These are phyloP conservation scores for Quercus agrifolia DNA, from an alignment of 306 rosid genomes.

Conservation along the genomic window DNA sequence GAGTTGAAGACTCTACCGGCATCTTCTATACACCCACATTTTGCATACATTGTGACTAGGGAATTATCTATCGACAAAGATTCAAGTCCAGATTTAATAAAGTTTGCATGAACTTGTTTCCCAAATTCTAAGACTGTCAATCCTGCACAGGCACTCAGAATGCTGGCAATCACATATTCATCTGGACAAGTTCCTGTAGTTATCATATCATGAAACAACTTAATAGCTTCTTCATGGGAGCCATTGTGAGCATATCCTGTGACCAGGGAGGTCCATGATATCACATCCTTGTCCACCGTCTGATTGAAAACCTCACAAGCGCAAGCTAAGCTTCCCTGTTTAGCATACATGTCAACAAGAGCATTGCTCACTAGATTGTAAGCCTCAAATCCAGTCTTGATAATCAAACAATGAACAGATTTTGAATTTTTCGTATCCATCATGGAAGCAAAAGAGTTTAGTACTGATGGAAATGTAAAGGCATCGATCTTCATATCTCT, in stretches of 20 bases:
- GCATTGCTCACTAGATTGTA: slow-evolving; percentile 71
- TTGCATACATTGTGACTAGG: slow-evolving; percentile 80
- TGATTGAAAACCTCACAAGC: slow-evolving; percentile 59
- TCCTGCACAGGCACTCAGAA: slow-evolving; percentile 81
- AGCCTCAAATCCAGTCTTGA: slow-evolving; percentile 74
- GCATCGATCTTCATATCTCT: slow-evolving; percentile 65
- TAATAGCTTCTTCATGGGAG: slow-evolving; percentile 59
- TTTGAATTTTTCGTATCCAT: slow-evolving; percentile 34
- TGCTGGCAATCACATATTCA: slow-evolving; percentile 63
- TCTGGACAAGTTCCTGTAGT: slow-evolving; percentile 54
- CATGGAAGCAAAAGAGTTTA: slow-evolving; percentile 51
- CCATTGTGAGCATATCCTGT: slow-evolving; percentile 76
- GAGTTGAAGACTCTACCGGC: slow-evolving; percentile 56
- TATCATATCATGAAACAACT: slow-evolving; percentile 71
- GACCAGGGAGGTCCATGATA: slow-evolving; percentile 91
- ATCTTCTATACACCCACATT: slow-evolving; percentile 86
- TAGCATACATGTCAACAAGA: slow-evolving; percentile 85
- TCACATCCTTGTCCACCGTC: slow-evolving; percentile 68
- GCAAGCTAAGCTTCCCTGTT: slow-evolving; percentile 44
- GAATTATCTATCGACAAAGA: slow-evolving; percentile 70
- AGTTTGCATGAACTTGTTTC: slow-evolving; percentile 71
- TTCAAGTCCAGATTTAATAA: slow-evolving; percentile 55
- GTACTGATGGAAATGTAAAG: slow-evolving; percentile 79
- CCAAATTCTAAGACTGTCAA: slow-evolving; percentile 74
- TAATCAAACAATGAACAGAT: slow-evolving; percentile 58